Conservation (phyloP, 2,329 filamentous ascomycete genomes). For the Sordariomycetes sp. region DNA sequence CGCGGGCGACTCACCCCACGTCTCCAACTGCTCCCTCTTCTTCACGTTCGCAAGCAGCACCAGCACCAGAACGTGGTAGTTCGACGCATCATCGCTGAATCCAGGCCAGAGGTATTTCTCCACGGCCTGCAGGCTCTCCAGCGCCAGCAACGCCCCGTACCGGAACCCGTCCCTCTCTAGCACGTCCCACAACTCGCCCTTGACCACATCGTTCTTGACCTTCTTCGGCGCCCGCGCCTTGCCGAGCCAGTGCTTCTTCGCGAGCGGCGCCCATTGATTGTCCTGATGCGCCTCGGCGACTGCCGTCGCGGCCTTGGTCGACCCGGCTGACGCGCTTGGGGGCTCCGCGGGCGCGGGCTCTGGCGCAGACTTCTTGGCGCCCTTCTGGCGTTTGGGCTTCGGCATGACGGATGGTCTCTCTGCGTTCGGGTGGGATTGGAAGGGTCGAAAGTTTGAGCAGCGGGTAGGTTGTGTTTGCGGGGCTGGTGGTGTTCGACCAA, state of each 20-base stretch:
- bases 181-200: slow-evolving; percentile 79
- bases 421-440: background rate
- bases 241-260: slow-evolving; percentile 77
- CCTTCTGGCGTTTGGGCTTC: slow-evolving; percentile 48
- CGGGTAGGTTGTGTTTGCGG: background rate
- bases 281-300: slow-evolving; percentile 61
- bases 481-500: background rate
- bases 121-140: slow-evolving; percentile 84
- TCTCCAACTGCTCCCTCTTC: slow-evolving; percentile 72
- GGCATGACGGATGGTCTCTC: slow-evolving; percentile 31
- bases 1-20: slow-evolving; percentile 56
- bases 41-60: slow-evolving; percentile 82
- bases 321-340: background rate
- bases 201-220: slow-evolving; percentile 76
- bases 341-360: slow-evolving; percentile 7
- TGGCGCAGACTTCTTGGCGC: slow-evolving; percentile 30
- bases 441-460: background rate
- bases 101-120: slow-evolving; percentile 94
- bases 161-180: slow-evolving; percentile 74
- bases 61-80: slow-evolving; percentile 83
- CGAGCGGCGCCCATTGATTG: slow-evolving; percentile 66
- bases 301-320: slow-evolving; percentile 19
- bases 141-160: slow-evolving; percentile 63
- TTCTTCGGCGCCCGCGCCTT: slow-evolving; percentile 48
- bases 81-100: slow-evolving; percentile 79